Conservation (phyloP, 2,329 filamentous ascomycete genomes). For the Lecanicillium sp. region DNA sequence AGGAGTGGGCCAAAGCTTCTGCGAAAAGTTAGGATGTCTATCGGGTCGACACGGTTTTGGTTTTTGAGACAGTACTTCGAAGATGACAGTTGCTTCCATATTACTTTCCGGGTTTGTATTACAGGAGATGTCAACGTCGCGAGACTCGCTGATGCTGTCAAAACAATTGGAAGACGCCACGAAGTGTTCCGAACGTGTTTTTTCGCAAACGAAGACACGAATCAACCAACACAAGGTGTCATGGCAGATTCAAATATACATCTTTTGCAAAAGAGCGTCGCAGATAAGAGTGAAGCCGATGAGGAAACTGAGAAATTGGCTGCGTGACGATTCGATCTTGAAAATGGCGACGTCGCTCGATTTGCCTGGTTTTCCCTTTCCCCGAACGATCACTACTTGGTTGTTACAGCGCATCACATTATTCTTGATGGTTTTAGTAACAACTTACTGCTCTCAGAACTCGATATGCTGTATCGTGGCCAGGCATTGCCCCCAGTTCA, state of each 20-base stretch:
- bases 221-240: constrained; percentile 16
- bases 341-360: constrained; percentile 22
- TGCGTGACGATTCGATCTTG: constrained; percentile 28
- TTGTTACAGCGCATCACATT: constrained; percentile 42
- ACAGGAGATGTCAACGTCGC: no score
- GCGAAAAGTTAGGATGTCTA: no score
- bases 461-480: constrained; percentile 32
- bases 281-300: constrained; percentile 13
- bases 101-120: no score
- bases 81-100: no score
- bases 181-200: constrained; percentile 15
- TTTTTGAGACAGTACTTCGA: no score
- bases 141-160: constrained; percentile 12
- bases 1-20: no score
- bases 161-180: constrained; percentile 11
- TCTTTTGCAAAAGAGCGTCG: constrained; percentile 18
- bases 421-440: constrained; percentile 40
- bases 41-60: no score
- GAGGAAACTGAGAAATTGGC: constrained; percentile 21
- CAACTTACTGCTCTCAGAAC: constrained; percentile 32
- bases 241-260: constrained; percentile 16
- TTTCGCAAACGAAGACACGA: constrained; percentile 12
- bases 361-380: constrained; percentile 26
- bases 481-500: constrained; percentile 17
- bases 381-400: constrained; percentile 25